Conservation (phyloP, 1,139 yeast species). For the Arxiozyma slooffiae region DNA sequence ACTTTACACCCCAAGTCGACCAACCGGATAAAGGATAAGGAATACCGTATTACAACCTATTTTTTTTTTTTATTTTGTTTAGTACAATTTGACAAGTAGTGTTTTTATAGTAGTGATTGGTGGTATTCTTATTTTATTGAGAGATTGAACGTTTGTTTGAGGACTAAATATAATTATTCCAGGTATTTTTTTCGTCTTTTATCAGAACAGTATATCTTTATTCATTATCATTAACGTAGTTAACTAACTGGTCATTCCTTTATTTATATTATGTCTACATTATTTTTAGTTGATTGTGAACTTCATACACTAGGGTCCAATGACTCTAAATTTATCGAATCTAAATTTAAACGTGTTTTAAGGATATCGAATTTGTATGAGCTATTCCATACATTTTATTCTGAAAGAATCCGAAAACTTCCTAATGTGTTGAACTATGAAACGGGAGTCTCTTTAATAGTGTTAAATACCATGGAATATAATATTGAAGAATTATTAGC, state of each 20-base stretch:
- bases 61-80: too few relatives aligned
- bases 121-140: background rate
- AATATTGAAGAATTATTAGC: conserved; percentile 11
- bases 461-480: conserved; percentile 5
- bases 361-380: conserved; percentile 5
- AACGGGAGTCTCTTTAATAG: conserved; percentile 11
- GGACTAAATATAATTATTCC: too few relatives aligned
- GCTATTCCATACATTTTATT: conserved; percentile 9
- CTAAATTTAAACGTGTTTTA: conserved; percentile 5
- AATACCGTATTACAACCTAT: too few relatives aligned
- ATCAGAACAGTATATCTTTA: too few relatives aligned
- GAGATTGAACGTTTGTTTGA: background rate
- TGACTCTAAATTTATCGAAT: background rate
- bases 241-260: background rate
- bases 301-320: background rate
- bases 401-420: conserved; percentile 11
- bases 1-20: background rate
- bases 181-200: background rate
- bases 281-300: conserved; percentile 9
- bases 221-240: too few relatives aligned
- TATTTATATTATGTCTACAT: conserved; percentile 9
- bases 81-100: too few relatives aligned
- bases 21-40: too few relatives aligned
- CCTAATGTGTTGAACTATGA: conserved; percentile 15
- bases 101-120: background rate